A percentile compares a stretch with the other conserved stretches of the same genome.
Conservation (phyloP, 2,329 filamentous ascomycete species). For the Proliferodiscus dingleyae region DNA sequence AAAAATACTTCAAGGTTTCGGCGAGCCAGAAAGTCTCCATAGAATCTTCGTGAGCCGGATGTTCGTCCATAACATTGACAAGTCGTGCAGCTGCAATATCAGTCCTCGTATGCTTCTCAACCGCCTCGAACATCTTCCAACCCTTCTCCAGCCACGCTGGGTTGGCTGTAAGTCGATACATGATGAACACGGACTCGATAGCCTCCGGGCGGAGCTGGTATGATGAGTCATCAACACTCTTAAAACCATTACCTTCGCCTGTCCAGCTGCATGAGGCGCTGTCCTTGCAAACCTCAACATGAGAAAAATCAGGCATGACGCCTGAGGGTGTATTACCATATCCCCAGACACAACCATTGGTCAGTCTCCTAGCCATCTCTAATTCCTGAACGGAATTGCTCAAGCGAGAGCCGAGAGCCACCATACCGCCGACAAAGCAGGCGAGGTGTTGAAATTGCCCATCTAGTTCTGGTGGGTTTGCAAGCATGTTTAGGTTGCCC, state of each 20-base stretch:
- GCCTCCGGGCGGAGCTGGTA: slow-evolving; percentile 60
- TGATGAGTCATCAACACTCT: slow-evolving; percentile 43
- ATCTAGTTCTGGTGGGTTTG: slow-evolving; percentile 34
- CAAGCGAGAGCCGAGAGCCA: slow-evolving; percentile 59
- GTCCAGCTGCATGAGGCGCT: slow-evolving; percentile 28
- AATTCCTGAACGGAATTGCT: slow-evolving; percentile 55
- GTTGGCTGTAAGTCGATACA: slow-evolving; percentile 86
- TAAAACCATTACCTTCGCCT: slow-evolving; percentile 50
- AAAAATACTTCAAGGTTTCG: slow-evolving; percentile 76
- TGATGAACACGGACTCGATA: slow-evolving; percentile 83
- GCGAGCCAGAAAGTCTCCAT: slow-evolving; percentile 78
- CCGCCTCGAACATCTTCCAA: slow-evolving; percentile 78
- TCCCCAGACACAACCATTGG: slow-evolving; percentile 66
- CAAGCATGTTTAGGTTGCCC: slow-evolving; percentile 50
- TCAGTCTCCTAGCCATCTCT: slow-evolving; percentile 57
- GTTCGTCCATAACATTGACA: slow-evolving; percentile 50
- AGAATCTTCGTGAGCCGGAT: slow-evolving; percentile 45
- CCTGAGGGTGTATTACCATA: slow-evolving; percentile 56
- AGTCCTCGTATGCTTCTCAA: slow-evolving; percentile 62
- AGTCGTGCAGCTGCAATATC: slow-evolving; percentile 67
- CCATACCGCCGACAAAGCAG: slow-evolving; percentile 68
- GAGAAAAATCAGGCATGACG: slow-evolving; percentile 59
- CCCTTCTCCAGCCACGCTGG: slow-evolving; percentile 70
- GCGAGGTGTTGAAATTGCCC: slow-evolving; percentile 50
- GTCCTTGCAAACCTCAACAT: slow-evolving; percentile 43